These are phyloP conservation scores for Xylariales sp. DNA, from an alignment of 2,329 filamentous ascomycete species.

Conservation along the genomic window DNA sequence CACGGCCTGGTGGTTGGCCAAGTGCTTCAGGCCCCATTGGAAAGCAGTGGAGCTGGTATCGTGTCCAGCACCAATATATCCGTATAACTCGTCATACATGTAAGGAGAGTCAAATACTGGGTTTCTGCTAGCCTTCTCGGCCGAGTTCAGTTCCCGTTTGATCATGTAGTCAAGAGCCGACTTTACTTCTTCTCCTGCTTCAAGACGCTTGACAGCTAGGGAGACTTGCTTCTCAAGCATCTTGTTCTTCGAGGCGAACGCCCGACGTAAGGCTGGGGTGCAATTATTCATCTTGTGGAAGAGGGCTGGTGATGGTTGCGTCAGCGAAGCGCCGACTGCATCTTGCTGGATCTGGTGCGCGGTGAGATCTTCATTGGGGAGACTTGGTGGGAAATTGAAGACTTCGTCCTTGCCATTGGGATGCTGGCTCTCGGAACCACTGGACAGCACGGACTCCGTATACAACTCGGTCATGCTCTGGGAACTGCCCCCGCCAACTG, in stretches of 20 bases:
- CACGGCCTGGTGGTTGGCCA: constrained; percentile 7
- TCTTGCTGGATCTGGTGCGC: constrained; percentile 10
- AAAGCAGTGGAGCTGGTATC: constrained; percentile 6
- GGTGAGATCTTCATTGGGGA: constrained; percentile 6
- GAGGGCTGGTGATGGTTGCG: constrained; percentile 7
- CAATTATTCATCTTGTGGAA: constrained; percentile 11
- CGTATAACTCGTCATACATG: constrained; percentile 12
- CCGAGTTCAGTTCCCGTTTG: constrained; percentile 11
- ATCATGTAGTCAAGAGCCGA: constrained; percentile 15
- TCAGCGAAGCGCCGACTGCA: constrained; percentile 7
- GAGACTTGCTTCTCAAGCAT: constrained; percentile 11
- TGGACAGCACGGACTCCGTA: constrained; percentile 5
- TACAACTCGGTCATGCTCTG: constrained; percentile 12
- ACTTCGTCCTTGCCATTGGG: not conserved
- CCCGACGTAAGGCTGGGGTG: constrained; percentile 9
- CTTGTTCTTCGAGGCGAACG: constrained; percentile 8
- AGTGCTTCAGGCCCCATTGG: constrained; percentile 11
- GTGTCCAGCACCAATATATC: constrained; percentile 8
- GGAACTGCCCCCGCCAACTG: constrained; percentile 20
- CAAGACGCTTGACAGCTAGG: constrained; percentile 10
- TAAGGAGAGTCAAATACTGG: constrained; percentile 11
- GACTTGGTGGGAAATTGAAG: constrained; percentile 9
- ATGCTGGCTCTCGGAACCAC: not conserved
- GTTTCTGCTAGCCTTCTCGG: constrained; percentile 11
- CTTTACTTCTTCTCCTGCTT: constrained; percentile 10